These are phyloP conservation scores for Geranium incanum DNA, from an alignment of 441 rosid species.

Conservation along the genomic window DNA sequence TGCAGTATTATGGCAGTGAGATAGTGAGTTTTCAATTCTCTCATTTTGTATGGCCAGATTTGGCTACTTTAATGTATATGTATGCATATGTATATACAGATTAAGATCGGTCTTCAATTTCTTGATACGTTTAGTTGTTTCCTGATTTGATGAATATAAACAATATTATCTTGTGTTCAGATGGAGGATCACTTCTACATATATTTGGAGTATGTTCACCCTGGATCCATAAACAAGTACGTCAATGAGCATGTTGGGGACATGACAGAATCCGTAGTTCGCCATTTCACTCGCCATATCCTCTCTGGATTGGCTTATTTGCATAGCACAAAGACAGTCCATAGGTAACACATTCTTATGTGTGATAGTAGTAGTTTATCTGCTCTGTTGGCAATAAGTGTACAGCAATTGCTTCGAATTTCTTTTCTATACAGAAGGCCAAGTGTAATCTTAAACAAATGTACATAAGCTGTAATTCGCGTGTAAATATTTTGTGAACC, in stretches of 20 bases:
- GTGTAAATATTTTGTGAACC: background rate
- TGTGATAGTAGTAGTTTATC: too few species aligned
- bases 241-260: constrained; percentile 79
- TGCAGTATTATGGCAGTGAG: constrained; percentile 96
- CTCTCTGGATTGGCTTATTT: constrained; percentile 79
- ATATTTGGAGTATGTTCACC: constrained; percentile 92
- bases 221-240: constrained; percentile 90
- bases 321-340: constrained; percentile 79
- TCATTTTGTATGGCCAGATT: too few species aligned
- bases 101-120: too few species aligned
- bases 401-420: too few species aligned
- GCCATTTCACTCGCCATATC: constrained; percentile 89
- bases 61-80: too few species aligned
- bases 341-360: constrained; percentile 41
- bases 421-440: too few species aligned
- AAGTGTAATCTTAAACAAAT: too few species aligned
- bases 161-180: constrained; percentile 25
- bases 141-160: too few species aligned
- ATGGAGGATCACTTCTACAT: constrained; percentile 75
- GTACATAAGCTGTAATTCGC: too few species aligned
- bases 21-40: constrained; percentile 25
- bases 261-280: constrained; percentile 81
- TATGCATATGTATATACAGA: too few species aligned
- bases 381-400: too few species aligned
- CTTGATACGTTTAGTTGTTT: too few species aligned